Evolutionary conservation across 306 rosid species (phyloP), one percentile per base, ranked within the genome.

Genomic region (Begonia fuchsioides): DNA sequence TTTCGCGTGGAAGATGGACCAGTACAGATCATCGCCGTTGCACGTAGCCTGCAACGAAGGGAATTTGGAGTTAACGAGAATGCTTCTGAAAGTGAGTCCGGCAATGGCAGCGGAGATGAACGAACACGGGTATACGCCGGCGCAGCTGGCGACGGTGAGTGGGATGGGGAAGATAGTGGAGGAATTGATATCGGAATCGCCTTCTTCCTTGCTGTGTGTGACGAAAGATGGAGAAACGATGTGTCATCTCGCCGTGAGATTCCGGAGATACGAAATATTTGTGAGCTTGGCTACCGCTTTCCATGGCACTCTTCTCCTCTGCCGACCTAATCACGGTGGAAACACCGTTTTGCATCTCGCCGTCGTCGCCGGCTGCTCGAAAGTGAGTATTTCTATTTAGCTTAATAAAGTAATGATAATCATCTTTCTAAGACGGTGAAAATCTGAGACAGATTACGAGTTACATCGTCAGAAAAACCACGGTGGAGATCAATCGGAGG

Each of bases 171-270:
- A 68, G 1, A 60, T 83, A 59, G 76, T 83, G 40, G 54, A 67
- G 10, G 82, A 73, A 38, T 73, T 79, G 48, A 49, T 68, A 43
- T n/a, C 49, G 19, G 17, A 43, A 35, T 52, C 57, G 61, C 70
- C 82, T 9, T 74, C 59, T 1, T 67, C 87, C 44, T 67, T 79
- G 52, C 60, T 65, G 10, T 50, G 52, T 50, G 67, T 43, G 39
- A 79, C 94, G 5, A 52, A 56, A 73, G 79, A 76, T 43, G 76
- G 73, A 38, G 85, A 83, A 64, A 69, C 94, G 8, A 48, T 79
- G 9, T 69, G 76, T 66, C 82, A 74, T 67, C 54, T 83, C 43
- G 76, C 79, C 1, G 84, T 79, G 48, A 74, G 77, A 55, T 67
- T 68, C 3, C 81, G 76, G 8, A 67, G 76, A 13, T 69, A 56